Evolutionary conservation across 495 filamentous ascomycete species (phyloP), one percentile per base, ranked within the genome.

Genomic region (Pyronema domesticum): DNA sequence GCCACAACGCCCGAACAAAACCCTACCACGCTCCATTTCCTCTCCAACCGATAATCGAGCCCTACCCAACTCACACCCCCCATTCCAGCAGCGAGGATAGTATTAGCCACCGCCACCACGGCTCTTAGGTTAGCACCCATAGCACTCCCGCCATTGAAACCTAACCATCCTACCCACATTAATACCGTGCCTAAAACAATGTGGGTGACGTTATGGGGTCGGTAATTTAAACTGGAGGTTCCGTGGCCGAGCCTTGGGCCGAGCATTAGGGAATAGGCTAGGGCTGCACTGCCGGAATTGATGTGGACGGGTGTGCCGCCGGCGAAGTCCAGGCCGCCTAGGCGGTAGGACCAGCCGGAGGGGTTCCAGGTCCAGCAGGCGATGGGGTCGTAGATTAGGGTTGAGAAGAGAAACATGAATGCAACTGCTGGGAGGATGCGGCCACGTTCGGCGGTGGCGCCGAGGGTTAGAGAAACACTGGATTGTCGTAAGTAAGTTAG

Each of bases 301-400:
- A 98, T 95, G 70, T 98, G 91, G 37, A 98, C 91, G 1, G 91
- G 91, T 4, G 88, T 95, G 60, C 91, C 89, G 66, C 91, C 91
- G 42, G 91, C 91, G 63, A 94, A 98, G 69, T 98, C 91, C 52
- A 95, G 77, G 35, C 87, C 89, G 53, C 91, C 91, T 68, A 91
- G 76, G 40, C 75, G 71, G 66, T 75, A 82, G 15, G 82, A 80
- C 91, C 91, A 98, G 51, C 91, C 91, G 10, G 70, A 65, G 0
- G 80, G 63, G 67, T 96, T 96, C 91, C 91, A 98, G 33, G 89
- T 95, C 91, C 91, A 98, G 76, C 89, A 98, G 30, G 89, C 89
- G 63, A 95, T 84, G 3, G 89, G 85, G 62, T 94, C 85, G 69
- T 95, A 95, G 65, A 96, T 87, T 54, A 96, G 69, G 19, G 91